Percentiles rank a stretch among this genome's conserved stretches.
Evolutionary conservation across 257 asterid species (phyloP).

Genomic region (Ligustrum vulgare): DNA sequence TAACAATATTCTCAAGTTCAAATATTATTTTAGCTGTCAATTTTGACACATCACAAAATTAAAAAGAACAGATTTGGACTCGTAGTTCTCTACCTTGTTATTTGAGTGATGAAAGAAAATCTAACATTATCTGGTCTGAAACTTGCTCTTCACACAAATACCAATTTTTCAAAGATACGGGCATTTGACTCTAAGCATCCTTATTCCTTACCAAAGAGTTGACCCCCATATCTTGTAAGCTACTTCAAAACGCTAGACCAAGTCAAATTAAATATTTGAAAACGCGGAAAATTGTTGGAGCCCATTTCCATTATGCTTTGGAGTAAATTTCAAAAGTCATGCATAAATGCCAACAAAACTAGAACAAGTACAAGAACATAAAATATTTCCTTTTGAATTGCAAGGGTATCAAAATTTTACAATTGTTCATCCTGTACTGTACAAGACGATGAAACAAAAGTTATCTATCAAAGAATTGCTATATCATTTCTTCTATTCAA

Average conservation of each 20-base stretch:
- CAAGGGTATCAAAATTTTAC: conserved; percentile 37
- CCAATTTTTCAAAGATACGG: conserved; percentile 21
- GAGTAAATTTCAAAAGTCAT: too few species aligned
- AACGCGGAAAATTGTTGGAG: conserved; percentile 1
- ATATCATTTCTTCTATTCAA: conserved; percentile 49
- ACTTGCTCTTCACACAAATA: conserved; percentile 30
- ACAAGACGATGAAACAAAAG: conserved; percentile 38
- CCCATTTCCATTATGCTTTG: not conserved
- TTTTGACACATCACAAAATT: too few species aligned
- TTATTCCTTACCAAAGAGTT: conserved; percentile 18
- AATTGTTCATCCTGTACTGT: conserved; percentile 29
- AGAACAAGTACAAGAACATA: not conserved
- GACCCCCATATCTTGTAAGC: conserved; percentile 6
- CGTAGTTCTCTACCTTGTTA: not conserved
- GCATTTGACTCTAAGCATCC: not conserved
- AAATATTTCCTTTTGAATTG: conserved; percentile 21
- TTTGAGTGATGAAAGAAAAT: conserved; percentile 1
- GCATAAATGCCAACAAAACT: not conserved
- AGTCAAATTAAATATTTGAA: conserved; percentile 10
- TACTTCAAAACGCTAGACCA: conserved; percentile 6
- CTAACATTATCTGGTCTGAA: conserved; percentile 18
- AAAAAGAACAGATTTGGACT: too few species aligned
- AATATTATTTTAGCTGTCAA: too few species aligned
- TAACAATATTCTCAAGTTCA: too few species aligned
- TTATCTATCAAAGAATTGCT: conserved; percentile 39